Percentiles rank a stretch among this genome's conserved stretches.
Evolutionary conservation across 306 rosid genomes (phyloP).

Genomic region (Trichosanthes truncata): DNA sequence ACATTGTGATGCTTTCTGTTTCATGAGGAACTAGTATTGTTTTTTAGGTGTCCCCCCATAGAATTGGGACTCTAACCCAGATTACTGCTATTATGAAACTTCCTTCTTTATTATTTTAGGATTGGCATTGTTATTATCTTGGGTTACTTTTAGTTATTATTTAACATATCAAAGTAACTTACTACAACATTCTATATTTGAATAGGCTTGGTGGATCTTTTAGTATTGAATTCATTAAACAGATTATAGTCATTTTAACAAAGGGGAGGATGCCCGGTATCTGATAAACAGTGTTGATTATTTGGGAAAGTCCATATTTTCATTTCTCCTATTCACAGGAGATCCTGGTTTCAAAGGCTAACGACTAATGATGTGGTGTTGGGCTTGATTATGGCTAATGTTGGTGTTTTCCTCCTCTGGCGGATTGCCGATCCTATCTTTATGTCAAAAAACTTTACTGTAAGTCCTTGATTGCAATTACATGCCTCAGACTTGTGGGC

Average conservation of each 20-base stretch:
- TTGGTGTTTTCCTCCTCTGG: constrained; percentile 63
- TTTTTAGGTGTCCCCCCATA: neutral
- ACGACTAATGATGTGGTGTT: constrained; percentile 32
- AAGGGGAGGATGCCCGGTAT: neutral
- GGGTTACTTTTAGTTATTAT: neutral
- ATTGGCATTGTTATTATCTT: neutral
- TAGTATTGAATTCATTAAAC: neutral
- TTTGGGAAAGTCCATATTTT: constrained; percentile 9
- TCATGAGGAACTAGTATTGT: neutral
- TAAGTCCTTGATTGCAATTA: constrained; percentile 31
- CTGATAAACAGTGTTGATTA: neutral
- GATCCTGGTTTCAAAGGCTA: constrained; percentile 39
- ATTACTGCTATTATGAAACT: neutral
- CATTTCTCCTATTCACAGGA: constrained; percentile 41
- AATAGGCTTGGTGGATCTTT: neutral
- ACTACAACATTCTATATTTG: neutral
- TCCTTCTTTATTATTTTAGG: neutral
- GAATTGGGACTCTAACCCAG: neutral
- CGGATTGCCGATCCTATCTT: constrained; percentile 34
- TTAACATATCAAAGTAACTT: neutral
- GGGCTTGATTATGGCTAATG: constrained; percentile 75
- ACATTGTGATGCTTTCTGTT: neutral
- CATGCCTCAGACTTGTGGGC: constrained; percentile 2
- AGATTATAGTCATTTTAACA: neutral
- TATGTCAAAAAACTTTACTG: constrained; percentile 67